Conservation (phyloP, 2,329 filamentous ascomycete genomes). For the Colletotrichum spinosum region DNA sequence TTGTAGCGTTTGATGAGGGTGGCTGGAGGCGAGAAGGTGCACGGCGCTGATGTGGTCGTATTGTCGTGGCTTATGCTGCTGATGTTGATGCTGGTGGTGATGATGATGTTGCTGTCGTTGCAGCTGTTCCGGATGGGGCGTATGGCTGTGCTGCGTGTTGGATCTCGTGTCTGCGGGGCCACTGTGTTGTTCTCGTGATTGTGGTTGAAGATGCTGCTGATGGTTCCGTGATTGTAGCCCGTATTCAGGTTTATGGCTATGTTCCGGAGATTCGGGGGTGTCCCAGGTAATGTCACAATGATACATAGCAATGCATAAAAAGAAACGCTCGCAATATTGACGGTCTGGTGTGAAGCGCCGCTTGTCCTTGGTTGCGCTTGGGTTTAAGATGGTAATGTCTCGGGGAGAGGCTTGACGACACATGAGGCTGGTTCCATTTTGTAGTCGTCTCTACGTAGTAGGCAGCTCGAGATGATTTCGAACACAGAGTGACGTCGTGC, state of each 20-base stretch:
- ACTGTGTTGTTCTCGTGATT: background rate
- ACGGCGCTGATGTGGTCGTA: constrained; percentile 22
- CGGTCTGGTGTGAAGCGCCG: constrained; percentile 3
- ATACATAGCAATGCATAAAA: constrained; percentile 32
- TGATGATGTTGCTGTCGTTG: background rate
- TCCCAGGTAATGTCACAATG: constrained; percentile 36
- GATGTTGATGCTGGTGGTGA: background rate
- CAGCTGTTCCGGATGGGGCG: constrained; percentile 11
- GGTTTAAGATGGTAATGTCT: constrained; percentile 11
- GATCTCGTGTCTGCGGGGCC: constrained; percentile 20
- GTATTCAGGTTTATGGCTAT: constrained; percentile 20
- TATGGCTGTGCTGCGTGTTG: constrained; percentile 20
- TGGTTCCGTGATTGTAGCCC: constrained; percentile 4
- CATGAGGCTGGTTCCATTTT: constrained; percentile 36
- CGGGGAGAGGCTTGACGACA: constrained; percentile 38
- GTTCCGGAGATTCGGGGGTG: constrained; percentile 26
- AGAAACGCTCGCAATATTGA: constrained; percentile 2
- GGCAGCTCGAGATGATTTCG: background rate
- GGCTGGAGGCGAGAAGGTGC: constrained; percentile 10
- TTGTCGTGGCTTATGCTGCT: constrained; percentile 10
- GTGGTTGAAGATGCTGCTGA: constrained; percentile 1
- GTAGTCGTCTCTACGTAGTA: constrained; percentile 17
- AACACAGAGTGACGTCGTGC: constrained; percentile 34
- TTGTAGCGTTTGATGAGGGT: background rate
- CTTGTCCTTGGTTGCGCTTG: background rate